phyloP scores from a whole-genome alignment of 768 basidiomycete species.

The Naganishia antarctica region DNA sequence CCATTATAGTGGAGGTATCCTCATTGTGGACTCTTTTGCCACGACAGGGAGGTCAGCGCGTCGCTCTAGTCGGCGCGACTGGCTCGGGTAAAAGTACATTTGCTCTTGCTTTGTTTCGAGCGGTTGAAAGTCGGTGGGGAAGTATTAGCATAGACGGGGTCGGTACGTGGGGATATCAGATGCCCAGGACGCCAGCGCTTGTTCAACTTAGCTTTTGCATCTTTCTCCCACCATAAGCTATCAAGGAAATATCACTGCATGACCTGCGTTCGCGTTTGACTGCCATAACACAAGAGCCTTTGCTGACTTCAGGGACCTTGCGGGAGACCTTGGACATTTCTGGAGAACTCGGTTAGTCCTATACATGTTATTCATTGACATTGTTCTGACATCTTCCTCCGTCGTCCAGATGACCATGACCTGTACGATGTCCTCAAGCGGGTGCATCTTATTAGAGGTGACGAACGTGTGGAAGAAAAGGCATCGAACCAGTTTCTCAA shows the following conservation, averaged over 20 bases:
- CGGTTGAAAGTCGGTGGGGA: conserved; percentile 36
- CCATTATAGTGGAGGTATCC: neutral
- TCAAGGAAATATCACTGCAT: conserved; percentile 31
- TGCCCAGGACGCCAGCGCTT: neutral
- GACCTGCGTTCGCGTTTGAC: conserved; percentile 42
- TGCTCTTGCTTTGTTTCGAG: conserved; percentile 43
- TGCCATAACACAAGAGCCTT: conserved; percentile 48
- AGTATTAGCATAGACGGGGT: conserved; percentile 43
- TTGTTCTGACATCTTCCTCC: neutral
- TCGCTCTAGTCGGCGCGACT: conserved; percentile 46
- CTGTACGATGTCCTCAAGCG: conserved; percentile 42
- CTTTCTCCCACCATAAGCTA: conserved; percentile 30
- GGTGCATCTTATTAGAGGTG: conserved; percentile 35
- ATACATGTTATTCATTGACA: neutral
- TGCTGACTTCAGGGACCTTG: conserved; percentile 44
- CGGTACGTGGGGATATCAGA: conserved; percentile 23
- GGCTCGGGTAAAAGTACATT: conserved; percentile 42
- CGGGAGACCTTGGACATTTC: conserved; percentile 46
- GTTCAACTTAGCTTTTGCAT: neutral
- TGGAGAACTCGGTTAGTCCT: conserved; percentile 31
- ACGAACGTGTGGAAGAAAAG: conserved; percentile 22
- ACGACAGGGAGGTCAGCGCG: conserved; percentile 37
- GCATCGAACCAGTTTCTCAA: conserved; percentile 31
- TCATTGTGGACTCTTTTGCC: neutral
- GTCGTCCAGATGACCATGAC: conserved; percentile 38